Evolutionary conservation across 352 stramenopile genomes (phyloP).

Genomic region (Thraustotheca clavata): DNA sequence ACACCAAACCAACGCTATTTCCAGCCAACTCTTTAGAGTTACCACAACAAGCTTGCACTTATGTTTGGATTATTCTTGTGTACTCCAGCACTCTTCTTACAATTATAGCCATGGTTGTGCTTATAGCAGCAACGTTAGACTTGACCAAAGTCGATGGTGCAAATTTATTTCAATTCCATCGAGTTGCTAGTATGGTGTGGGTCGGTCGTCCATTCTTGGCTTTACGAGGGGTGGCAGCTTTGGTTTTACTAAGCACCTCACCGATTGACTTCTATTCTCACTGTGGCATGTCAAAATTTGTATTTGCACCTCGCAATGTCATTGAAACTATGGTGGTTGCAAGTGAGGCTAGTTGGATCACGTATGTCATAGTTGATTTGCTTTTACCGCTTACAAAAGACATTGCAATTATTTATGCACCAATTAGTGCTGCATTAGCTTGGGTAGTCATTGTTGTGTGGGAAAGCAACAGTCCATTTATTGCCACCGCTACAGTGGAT

Average conservation of each 20-base stretch:
- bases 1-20: neutral
- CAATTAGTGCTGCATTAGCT: neutral
- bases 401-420: neutral
- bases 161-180: conserved; percentile 2
- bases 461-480: neutral
- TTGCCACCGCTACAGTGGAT: neutral
- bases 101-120: neutral
- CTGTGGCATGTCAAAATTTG: neutral
- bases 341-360: neutral
- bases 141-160: neutral
- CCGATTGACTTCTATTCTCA: neutral
- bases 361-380: conserved; percentile 4
- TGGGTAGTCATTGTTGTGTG: neutral
- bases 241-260: conserved; percentile 5
- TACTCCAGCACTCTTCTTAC: neutral
- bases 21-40: conserved; percentile 8
- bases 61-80: conserved; percentile 13
- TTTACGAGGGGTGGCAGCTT: neutral
- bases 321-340: neutral
- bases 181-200: conserved; percentile 8
- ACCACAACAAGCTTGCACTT: neutral
- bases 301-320: neutral
- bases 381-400: neutral
- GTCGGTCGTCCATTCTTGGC: conserved; percentile 1
- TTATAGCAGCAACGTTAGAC: neutral